Base-by-base conservation (phyloP, 2,329 filamentous ascomycete species). In the Fusarium sp. region DNA sequence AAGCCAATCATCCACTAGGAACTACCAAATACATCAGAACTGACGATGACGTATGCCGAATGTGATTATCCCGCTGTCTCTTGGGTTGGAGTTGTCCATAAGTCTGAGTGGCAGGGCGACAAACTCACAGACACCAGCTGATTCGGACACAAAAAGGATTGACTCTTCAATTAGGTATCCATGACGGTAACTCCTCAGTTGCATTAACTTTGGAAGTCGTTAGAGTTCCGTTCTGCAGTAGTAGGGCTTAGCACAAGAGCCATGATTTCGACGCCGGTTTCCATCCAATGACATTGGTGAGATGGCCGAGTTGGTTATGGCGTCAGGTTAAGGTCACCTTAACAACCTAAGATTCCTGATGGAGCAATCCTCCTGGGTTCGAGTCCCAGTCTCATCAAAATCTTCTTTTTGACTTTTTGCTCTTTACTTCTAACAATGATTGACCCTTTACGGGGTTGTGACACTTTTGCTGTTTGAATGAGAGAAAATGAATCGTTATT, bases 321-420 rank as follows among this genome's bases (percentile, higher is more conserved):
- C 69, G 69, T 51, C 68, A 71, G 68, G 68, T 70, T 70, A 70
- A 70, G 68, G 68, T 70, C 49, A 70, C 68, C 68, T 67, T 70
- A 63, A 67, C 67, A 70, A 51, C 51, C 51, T 62, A 67, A 56
- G 17, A 8, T 70, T 70, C 68, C 68, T 70, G 68, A 53, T 71
- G 69, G 69, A 71, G 69, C 69, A 71, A 71, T 71, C 69, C 69
- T 71, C 69, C 69, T 71, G 69, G 69, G 69, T 71, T 71, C 69
- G 67, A 71, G 69, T 71, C 69, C 69, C 69, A 71, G 69, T 71
- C 69, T 71, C 67, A 71, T 71, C 69, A 71, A 51, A 2, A 0
- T 27, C 2, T 33, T 2, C 4, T 60, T 71, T 71, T 93, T 90
- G 42, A 46, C 42, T 46, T 46, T 46, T 46, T 46, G 22, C 24